Evolutionary conservation across 768 basidiomycete species (phyloP).

Genomic region (Lactifluus rugatus): DNA sequence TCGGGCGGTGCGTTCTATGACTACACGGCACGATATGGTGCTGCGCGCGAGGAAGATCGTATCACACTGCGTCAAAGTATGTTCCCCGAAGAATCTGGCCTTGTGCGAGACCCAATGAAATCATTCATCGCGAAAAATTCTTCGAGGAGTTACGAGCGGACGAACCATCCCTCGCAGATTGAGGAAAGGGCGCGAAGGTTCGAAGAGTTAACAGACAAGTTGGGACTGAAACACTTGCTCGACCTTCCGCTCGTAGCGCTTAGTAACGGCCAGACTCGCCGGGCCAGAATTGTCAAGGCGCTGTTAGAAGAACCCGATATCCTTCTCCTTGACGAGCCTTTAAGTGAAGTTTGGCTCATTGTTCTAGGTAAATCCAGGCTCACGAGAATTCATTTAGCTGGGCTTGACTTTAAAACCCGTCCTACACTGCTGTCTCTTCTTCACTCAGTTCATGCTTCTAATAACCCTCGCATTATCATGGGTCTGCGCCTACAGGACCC

Average conservation of each 20-base stretch:
- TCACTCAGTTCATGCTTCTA: conserved; percentile 38
- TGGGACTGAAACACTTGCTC: conserved; percentile 56
- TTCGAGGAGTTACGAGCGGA: conserved; percentile 8
- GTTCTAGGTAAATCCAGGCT: background rate
- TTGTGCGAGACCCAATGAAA: background rate
- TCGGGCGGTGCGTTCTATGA: conserved; percentile 77
- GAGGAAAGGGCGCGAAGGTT: conserved; percentile 30
- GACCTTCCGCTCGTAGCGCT: conserved; percentile 78
- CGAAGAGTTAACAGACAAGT: conserved; percentile 39
- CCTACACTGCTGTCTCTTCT: conserved; percentile 47
- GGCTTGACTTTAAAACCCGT: conserved; percentile 58
- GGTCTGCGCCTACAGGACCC: conserved; percentile 61
- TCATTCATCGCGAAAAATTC: conserved; percentile 3
- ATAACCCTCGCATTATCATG: conserved; percentile 52
- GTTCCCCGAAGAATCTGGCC: conserved; percentile 26
- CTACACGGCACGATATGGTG: conserved; percentile 87
- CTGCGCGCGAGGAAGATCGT: conserved; percentile 75
- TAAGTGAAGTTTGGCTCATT: conserved; percentile 42
- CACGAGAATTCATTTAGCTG: conserved; percentile 44
- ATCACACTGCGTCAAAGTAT: conserved; percentile 67
- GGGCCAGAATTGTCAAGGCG: conserved; percentile 75
- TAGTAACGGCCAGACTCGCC: conserved; percentile 85
- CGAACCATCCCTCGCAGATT: conserved; percentile 16
- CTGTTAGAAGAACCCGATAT: conserved; percentile 62
- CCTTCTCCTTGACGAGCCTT: conserved; percentile 83